Conservation (phyloP, 768 basidiomycete species). For the Melanogaster broomeanus region DNA sequence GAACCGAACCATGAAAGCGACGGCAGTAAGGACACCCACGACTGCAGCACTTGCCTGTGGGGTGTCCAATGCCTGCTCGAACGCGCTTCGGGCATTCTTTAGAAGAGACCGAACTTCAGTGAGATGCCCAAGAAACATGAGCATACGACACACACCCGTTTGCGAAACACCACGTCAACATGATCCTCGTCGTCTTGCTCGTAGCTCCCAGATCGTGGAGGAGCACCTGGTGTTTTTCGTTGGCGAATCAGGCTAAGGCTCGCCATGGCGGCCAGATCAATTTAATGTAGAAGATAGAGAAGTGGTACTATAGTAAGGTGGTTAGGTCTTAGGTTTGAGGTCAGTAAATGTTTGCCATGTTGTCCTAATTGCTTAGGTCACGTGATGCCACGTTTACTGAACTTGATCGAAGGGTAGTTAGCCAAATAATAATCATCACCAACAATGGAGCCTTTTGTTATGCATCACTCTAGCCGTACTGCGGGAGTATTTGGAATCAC, state of each 20-base stretch:
- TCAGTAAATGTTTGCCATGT: too few relatives aligned
- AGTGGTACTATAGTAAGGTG: too few relatives aligned
- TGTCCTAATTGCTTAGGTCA: constrained; percentile 13
- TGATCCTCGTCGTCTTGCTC: constrained; percentile 54
- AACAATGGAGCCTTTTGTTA: too few relatives aligned
- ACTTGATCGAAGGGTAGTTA: too few relatives aligned
- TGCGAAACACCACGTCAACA: constrained; percentile 48
- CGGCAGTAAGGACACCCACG: constrained; percentile 63
- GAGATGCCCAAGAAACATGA: constrained; percentile 8
- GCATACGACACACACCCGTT: constrained; percentile 40
- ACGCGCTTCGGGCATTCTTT: constrained; percentile 57
- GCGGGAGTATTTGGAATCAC: neutral
- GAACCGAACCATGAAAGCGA: constrained; percentile 85
- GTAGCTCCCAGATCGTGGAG: constrained; percentile 24
- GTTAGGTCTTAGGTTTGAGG: too few relatives aligned
- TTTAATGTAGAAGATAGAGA: neutral
- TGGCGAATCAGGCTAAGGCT: constrained; percentile 34
- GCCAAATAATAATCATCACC: too few relatives aligned
- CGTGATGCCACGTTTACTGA: constrained; percentile 20
- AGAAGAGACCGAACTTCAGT: constrained; percentile 18
- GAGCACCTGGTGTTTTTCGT: constrained; percentile 17
- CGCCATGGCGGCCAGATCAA: constrained; percentile 27
- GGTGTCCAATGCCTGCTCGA: constrained; percentile 66
- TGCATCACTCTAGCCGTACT: neutral
- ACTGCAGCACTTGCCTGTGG: constrained; percentile 60